Percentiles rank a stretch among this genome's conserved stretches.
phyloP scores from a whole-genome alignment of 352 stramenopile species.

The Phytophthora kernoviae region DNA sequence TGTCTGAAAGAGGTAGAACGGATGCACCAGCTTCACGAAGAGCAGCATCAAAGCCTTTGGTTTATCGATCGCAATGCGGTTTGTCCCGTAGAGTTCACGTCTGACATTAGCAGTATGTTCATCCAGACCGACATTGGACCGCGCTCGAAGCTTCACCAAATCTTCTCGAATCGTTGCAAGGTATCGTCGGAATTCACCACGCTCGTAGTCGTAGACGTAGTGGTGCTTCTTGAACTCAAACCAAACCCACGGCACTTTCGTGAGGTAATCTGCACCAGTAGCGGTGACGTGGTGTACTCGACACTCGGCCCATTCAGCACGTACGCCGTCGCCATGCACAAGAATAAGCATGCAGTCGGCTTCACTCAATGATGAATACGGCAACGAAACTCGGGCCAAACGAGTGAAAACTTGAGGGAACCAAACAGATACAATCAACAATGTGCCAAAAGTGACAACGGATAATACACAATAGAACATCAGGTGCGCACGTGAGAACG shows the following conservation, averaged over 20 bases:
- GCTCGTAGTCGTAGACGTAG: conserved; percentile 61
- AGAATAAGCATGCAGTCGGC: no score
- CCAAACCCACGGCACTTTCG: conserved; percentile 36
- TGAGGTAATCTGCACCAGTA: no score
- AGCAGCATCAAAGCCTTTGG: conserved; percentile 47
- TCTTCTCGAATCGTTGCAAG: conserved; percentile 47
- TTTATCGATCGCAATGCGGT: conserved; percentile 53
- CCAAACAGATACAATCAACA: no score
- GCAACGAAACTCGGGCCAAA: no score
- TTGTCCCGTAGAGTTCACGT: conserved; percentile 47
- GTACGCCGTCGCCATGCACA: no score
- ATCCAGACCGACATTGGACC: conserved; percentile 39
- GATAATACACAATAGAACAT: no score
- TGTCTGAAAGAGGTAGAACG: conserved; percentile 71
- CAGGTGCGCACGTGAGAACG: no score
- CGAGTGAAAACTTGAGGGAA: no score
- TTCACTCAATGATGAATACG: no score
- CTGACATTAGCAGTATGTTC: conserved; percentile 12
- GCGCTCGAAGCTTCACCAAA: conserved; percentile 23
- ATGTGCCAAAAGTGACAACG: no score
- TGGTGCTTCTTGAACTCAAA: conserved; percentile 81
- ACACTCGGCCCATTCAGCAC: no score
- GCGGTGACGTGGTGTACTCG: no score
- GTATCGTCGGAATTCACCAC: conserved; percentile 59
- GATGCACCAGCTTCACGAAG: conserved; percentile 54